Conservation (phyloP, 1,284 basidiomycete genomes). For the Malassezia nana region DNA sequence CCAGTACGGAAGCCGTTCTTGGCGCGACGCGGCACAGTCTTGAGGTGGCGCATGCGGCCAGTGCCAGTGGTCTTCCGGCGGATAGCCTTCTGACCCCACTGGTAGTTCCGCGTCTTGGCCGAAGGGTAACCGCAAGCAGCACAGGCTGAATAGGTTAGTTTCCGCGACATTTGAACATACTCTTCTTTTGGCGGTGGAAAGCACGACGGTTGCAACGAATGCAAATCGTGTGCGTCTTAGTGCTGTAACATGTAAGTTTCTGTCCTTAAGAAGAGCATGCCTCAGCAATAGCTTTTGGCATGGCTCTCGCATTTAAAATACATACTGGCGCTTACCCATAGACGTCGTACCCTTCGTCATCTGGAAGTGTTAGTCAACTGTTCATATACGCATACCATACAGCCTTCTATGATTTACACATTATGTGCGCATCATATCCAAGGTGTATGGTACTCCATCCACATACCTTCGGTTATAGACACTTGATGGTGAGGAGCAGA, state of each 20-base stretch:
- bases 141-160: constrained; percentile 58
- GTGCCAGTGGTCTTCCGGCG: constrained; percentile 96
- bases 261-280: neutral
- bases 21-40: constrained; percentile 51
- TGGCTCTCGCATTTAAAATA: constrained; percentile 17
- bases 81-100: constrained; percentile 98
- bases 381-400: neutral
- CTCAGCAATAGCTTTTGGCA: neutral
- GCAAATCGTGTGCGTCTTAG: constrained; percentile 78
- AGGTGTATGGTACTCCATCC: neutral
- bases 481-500: constrained; percentile 20
- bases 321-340: constrained; percentile 49
- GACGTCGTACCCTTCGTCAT: constrained; percentile 48
- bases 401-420: neutral
- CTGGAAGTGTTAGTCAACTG: constrained; percentile 14
- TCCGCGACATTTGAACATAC: constrained; percentile 41
- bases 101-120: constrained; percentile 87
- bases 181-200: constrained; percentile 95
- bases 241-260: constrained; percentile 58
- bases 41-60: constrained; percentile 90
- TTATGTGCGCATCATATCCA: neutral
- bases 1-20: constrained; percentile 77
- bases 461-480: constrained; percentile 17
- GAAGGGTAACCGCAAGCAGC: constrained; percentile 91
- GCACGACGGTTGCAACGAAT: constrained; percentile 82